Percentiles rank a stretch among this genome's conserved stretches.
phyloP scores from a whole-genome alignment of 495 filamentous ascomycete species.

The Penicillium subrubescens region DNA sequence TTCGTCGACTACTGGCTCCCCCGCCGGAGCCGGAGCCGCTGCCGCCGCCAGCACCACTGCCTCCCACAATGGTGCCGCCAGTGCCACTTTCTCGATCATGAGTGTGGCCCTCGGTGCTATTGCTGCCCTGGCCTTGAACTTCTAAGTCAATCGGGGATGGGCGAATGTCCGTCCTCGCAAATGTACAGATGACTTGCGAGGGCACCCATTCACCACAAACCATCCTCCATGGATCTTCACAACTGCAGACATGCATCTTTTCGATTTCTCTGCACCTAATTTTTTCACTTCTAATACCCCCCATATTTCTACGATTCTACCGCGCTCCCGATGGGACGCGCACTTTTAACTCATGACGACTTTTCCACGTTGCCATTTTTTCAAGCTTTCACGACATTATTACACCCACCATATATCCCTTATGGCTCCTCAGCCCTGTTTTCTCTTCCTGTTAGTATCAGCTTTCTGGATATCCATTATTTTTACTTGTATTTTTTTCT shows the following conservation, averaged over 20 bases:
- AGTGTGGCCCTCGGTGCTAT: constrained; percentile 33
- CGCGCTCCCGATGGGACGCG: constrained; percentile 9
- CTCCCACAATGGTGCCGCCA: constrained; percentile 24
- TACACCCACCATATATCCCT: constrained; percentile 20
- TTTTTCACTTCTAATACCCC: constrained; percentile 13
- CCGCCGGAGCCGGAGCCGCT: constrained; percentile 17
- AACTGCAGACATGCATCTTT: constrained; percentile 19
- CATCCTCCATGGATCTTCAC: constrained; percentile 3
- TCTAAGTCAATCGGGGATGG: constrained; percentile 17
- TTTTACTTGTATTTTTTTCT: constrained; percentile 13
- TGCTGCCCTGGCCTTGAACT: constrained; percentile 28
- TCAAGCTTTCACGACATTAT: constrained; percentile 26
- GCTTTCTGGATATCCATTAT: constrained; percentile 31
- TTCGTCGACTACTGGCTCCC: constrained; percentile 13
- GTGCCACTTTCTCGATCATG: constrained; percentile 28
- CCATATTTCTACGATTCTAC: constrained; percentile 16
- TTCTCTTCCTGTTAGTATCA: constrained; percentile 15
- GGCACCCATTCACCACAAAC: constrained; percentile 3
- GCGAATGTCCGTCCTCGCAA: constrained; percentile 9
- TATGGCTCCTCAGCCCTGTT: constrained; percentile 29
- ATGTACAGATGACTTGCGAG: constrained; percentile 15
- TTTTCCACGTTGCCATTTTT: constrained; percentile 29
- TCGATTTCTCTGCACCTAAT: constrained; percentile 17
- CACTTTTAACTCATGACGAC: constrained; percentile 22
- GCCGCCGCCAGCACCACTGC: constrained; percentile 17